Base-by-base conservation (phyloP, 1,139 yeast genomes). In the Debaryomyces sp. region DNA sequence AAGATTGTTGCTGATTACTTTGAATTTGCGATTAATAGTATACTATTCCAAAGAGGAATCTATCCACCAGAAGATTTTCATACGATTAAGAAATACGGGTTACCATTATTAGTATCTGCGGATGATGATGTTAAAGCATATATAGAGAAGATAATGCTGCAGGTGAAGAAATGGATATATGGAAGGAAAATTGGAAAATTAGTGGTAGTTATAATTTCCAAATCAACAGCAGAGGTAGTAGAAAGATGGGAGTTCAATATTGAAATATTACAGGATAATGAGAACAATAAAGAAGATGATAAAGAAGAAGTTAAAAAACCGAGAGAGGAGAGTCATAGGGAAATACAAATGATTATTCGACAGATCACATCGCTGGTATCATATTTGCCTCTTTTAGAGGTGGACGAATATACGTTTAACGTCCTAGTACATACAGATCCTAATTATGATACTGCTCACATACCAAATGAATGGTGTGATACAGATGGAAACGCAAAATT, bases 331-430 rank as follows among this genome's bases (percentile, higher is more conserved):
- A 81, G 87, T 6, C 92, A 87, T 58, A 74, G 71, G 49, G 96
- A 91, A 56, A 89, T 92, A 15, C 95, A 90, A 62, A 84, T 94
- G 0, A 85, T 92, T 21, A 84, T 92, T 42, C 80, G 97, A 42
- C 98, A 92, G 61, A 88, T 92, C 46, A 90, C 96, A 0, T 90
- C 96, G 0, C 87, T 95, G 46, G 89, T 89, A 1, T 84, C 96
- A 0, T 90, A 90, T 62, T 73, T 92, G 46, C 98, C 98, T 0
- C 79, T 87, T 26, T 70, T 92, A 38, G 74, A 76, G 48, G 82
- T 85, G 12, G 85, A 81, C 33, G 82, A 81, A 23, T 85, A 87
- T 59, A 89, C 97, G 0, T 91, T 92, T 66, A 91, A 89, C 60
- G 96, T 92, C 1, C 72, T 91, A 51, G 97, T 91, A 0, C 87